phyloP scores from a whole-genome alignment of 2,329 filamentous ascomycete genomes.

The Phoma sp. region DNA sequence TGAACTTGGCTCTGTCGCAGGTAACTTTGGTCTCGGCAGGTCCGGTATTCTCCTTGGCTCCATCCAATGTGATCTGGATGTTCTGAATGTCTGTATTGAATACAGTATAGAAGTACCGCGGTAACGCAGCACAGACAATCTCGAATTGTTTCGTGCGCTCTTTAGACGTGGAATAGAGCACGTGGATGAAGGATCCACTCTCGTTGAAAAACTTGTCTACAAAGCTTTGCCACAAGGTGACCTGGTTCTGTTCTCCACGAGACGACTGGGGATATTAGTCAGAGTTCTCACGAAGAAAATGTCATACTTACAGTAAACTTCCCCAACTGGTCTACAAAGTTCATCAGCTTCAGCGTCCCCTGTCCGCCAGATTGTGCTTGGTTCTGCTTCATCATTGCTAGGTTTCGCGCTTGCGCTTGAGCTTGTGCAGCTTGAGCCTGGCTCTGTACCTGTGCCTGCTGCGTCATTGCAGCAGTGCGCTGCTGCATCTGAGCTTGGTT shows the following conservation, averaged over 20 bases:
- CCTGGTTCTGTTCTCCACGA: slow-evolving; percentile 62
- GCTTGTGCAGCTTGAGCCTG: slow-evolving; percentile 24
- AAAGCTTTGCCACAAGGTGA: slow-evolving; percentile 80
- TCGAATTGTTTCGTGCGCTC: slow-evolving; percentile 83
- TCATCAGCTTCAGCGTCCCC: slow-evolving; percentile 61
- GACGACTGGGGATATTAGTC: slow-evolving; percentile 25
- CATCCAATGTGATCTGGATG: slow-evolving; percentile 86
- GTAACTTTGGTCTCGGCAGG: slow-evolving; percentile 76
- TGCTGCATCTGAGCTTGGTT: slow-evolving; percentile 41
- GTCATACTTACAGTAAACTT: slow-evolving; percentile 61
- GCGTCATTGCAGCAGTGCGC: slow-evolving; percentile 24
- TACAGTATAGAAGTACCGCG: slow-evolving; percentile 88
- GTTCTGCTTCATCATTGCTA: slow-evolving; percentile 43
- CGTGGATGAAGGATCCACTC: slow-evolving; percentile 77
- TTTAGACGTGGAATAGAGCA: slow-evolving; percentile 62
- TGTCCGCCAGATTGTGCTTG: slow-evolving; percentile 36
- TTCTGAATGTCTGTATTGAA: slow-evolving; percentile 83
- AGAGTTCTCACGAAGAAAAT: background rate
- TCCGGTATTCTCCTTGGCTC: slow-evolving; percentile 64
- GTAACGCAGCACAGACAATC: slow-evolving; percentile 79
- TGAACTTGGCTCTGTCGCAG: slow-evolving; percentile 77
- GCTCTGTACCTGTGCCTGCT: slow-evolving; percentile 34
- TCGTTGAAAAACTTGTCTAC: slow-evolving; percentile 82
- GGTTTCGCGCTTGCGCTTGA: slow-evolving; percentile 32
- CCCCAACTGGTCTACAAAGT: slow-evolving; percentile 64